Conservation (phyloP, 257 asterid genomes). For the Agastache rugosa region DNA sequence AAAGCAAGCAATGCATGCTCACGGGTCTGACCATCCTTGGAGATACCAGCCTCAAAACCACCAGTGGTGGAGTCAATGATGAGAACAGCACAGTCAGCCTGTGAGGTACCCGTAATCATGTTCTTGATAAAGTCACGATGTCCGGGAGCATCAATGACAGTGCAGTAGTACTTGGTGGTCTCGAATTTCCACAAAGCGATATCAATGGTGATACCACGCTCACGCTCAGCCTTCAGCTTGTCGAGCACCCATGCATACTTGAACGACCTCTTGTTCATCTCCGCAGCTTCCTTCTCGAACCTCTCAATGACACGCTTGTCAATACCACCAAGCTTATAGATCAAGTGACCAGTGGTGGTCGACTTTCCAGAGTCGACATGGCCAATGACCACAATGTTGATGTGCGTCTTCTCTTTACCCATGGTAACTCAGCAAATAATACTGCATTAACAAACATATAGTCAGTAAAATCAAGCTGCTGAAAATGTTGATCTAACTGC, state of each 20-base stretch:
- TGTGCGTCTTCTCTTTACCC: constrained; percentile 48
- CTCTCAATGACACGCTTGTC: constrained; percentile 88
- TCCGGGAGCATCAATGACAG: constrained; percentile 62
- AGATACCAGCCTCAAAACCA: constrained; percentile 90
- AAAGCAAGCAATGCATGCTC: constrained; percentile 87
- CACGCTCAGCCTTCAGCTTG: constrained; percentile 92
- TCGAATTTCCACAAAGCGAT: constrained; percentile 89
- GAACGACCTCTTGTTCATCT: constrained; percentile 50
- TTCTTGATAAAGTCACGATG: constrained; percentile 36
- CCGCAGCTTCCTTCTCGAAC: constrained; percentile 88
- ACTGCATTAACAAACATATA: neutral
- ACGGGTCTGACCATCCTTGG: constrained; percentile 92
- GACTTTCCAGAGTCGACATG: constrained; percentile 54
- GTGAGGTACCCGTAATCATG: constrained; percentile 35
- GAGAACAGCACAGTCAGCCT: constrained; percentile 59
- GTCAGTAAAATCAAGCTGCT: neutral
- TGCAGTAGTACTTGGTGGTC: constrained; percentile 88
- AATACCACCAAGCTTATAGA: constrained; percentile 89
- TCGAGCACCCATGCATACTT: constrained; percentile 90
- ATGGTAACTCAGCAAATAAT: constrained; percentile 9
- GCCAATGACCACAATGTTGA: constrained; percentile 56
- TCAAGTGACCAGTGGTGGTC: constrained; percentile 49
- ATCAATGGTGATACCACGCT: constrained; percentile 84
- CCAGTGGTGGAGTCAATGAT: constrained; percentile 89
- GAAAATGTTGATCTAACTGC: neutral